phyloP scores from a whole-genome alignment of 176 grass and related monocot species.

The Rhipidocladum racemiflorum region DNA sequence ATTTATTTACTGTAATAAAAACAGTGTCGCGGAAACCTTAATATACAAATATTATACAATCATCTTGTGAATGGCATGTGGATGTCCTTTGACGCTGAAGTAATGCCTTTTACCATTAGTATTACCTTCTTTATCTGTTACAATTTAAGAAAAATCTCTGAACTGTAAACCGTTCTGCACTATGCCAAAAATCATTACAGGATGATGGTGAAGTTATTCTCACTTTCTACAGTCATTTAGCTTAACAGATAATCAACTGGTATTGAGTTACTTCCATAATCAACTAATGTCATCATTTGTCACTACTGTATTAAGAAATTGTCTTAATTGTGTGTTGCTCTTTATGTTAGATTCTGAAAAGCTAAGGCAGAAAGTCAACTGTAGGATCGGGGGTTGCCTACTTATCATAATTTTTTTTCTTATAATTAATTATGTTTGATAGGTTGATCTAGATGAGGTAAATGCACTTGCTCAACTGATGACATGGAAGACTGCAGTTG shows the following conservation, averaged over 20 bases:
- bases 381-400: not conserved
- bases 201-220: not conserved
- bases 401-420: not conserved
- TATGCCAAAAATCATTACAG: not conserved
- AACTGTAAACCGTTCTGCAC: not conserved
- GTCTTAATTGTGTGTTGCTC: not conserved
- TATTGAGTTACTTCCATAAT: not conserved
- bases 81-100: too few species aligned
- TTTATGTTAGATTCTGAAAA: constrained; percentile 1
- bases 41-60: too few species aligned
- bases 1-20: too few species aligned
- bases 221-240: not conserved
- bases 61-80: too few species aligned
- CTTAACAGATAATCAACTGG: not conserved
- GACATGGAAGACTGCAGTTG: too few species aligned
- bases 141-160: too few species aligned
- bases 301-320: too few species aligned
- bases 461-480: constrained; percentile 96
- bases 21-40: too few species aligned
- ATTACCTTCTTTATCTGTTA: too few species aligned
- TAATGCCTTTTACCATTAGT: too few species aligned
- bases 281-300: not conserved
- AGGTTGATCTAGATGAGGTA: constrained; percentile 96
- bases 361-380: not conserved
- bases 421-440: not conserved